Evolutionary conservation across 345 rosid genomes (phyloP), one percentile per base, ranked within the genome.

Genomic region (Dimocarpus longan): DNA sequence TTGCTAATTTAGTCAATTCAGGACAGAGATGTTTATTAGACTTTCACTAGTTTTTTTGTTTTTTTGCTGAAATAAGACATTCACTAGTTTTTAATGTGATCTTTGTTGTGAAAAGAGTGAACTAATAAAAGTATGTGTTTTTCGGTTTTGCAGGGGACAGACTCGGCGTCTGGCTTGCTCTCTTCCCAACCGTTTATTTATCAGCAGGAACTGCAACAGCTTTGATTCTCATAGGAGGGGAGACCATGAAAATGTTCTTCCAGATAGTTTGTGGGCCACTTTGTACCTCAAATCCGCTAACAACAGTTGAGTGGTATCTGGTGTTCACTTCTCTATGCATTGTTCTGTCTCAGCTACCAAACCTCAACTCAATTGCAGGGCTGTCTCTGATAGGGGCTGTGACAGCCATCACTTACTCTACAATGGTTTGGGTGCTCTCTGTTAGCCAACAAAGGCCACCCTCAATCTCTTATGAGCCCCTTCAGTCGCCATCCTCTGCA

Each of bases 151-250:
- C 93, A 93, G 99, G 99, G 73, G 97, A 93, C 81, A 91, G 86
- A 75, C 83, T 93, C 52, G 99, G 99, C 21, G 88, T 89, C 40
- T 95, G 98, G 99, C 96, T 95, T 70, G 98, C 99, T 9, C 73
- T 95, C 63, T 95, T 95, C 84, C 99, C 99, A 0, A 95, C 99
- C 1, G 98, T 93, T 73, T 95, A 95, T 81, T 77, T 93, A 79
- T 95, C 98, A 75, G 98, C 98, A 70, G 98, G 99, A 86, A 93
- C 99, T 8, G 99, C 97, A 18, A 95, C 98, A 18, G 95, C 99
- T 15, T 77, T 93, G 82, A 92, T 95, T 86, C 90, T 95, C 63
- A 83, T 95, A 7, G 98, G 99, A 87, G 99, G 98, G 71, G 96
- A 95, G 82, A 93, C 98, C 18, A 87, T 93, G 99, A 95, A 95